Base-by-base conservation (phyloP, 352 stramenopile species). In the Proteromonas lacertae region DNA sequence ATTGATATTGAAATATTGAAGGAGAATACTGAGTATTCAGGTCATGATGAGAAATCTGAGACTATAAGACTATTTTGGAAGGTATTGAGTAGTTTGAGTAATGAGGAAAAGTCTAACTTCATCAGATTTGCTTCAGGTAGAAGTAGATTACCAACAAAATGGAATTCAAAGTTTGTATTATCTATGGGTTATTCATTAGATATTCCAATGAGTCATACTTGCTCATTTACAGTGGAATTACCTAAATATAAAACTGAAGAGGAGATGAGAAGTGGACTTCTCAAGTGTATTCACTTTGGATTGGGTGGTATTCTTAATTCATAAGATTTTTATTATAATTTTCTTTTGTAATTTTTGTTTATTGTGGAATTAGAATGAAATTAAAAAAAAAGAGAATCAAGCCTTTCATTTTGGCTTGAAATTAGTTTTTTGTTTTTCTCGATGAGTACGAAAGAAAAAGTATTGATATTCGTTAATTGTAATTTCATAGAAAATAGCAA, bases 161-260 rank as follows among this genome's bases (percentile, higher is more conserved):
- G n/a, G n/a, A n/a, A n/a, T n/a, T n/a, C n/a, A n/a, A n/a, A n/a
- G n/a, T n/a, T n/a, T n/a, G n/a, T n/a, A n/a, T n/a, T n/a, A n/a
- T n/a, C 62, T 19, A n/a, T n/a, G n/a, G n/a, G n/a, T n/a, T n/a
- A n/a, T n/a, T 19, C 16, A 7, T 8, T 9, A 10, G 24, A 16
- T 13, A 72, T 87, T n/a, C 72, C 71, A 0, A 67, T 91, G 9
- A 72, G 68, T 23, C 76, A 91, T 52, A 89, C 76, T 30, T 91
- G 76, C 52, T 91, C 90, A 56, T 91, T 91, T 49, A 79, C 67
- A 18, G 60, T 90, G 35, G 76, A 91, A 47, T 46, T 91, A 20
- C 76, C 76, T 22, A 66, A 67, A n/a, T 91, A 90, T 52, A 75
- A 59, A 26, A 86, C 65, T 1, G 57, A 66, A 29, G 64, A 82